Base-by-base conservation (phyloP, 208 protist species). In the Borovskyia barvae region DNA sequence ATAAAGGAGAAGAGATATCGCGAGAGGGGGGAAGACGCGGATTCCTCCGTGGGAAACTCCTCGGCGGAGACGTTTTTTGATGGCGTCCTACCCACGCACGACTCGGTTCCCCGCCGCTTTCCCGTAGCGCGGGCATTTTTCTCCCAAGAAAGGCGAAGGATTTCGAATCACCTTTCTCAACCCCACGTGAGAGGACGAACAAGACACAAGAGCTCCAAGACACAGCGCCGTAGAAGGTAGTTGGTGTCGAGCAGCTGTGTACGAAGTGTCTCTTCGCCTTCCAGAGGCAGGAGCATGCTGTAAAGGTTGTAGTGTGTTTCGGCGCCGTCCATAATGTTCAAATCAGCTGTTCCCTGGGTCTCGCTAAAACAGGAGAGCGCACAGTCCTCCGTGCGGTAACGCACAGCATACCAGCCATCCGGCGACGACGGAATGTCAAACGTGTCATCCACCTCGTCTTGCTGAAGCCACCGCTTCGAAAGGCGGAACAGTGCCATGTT, bases 401-500 rank as follows among this genome's bases (percentile, higher is more conserved):
- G 87, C 25, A 96, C 53, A 20, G 75, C 80, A 56, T 83, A 54
- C 77, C 83, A 93, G 49, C 66, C 35, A 25, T 74, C 79, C 20
- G 33, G 56, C 12, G 56, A 35, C 26, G 42, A 42, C 55, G 66
- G 56, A 42, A 54, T 76, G 40, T 80, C 72, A 22, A 67, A 74
- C 0, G 51, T 56, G 15, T 82, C 64, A 32, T 78, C 72, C 36
- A 90, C 83, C 28, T 67, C 46, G 19, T 82, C 82, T 0, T 53
- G 33, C 2, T 24, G 55, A 42, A 79, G 74, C 20, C 36, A 65
- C 14, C 51, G 52, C 63, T 76, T 80, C 20, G 88, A 92, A 11
- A 94, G 64, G n/a, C 92, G 87, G 45, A 97, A 97, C 1, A 97
- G 80, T 14, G 87, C 85, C 79, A 95, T 85, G 49, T 93, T 74